Conservation (phyloP, 305 asterid species). For the Galium porrigens region DNA sequence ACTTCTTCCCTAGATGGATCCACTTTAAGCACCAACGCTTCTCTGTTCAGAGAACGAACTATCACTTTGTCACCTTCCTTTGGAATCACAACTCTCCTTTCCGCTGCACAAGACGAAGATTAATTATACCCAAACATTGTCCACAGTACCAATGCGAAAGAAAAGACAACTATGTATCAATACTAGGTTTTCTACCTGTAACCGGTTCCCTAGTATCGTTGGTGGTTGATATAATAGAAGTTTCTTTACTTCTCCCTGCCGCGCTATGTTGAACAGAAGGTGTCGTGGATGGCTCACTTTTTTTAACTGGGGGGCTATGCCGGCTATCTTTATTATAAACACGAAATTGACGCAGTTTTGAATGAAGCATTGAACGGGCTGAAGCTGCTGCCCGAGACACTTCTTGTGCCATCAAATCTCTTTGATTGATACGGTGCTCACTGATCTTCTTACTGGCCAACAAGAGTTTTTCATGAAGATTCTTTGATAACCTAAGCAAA, state of each 20-base stretch:
- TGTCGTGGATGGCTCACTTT: slow-evolving; percentile 4
- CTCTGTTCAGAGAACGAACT: slow-evolving; percentile 58
- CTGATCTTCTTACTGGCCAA: slow-evolving; percentile 35
- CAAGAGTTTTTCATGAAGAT: slow-evolving; percentile 45
- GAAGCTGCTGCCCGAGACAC: slow-evolving; percentile 49
- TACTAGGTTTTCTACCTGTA: slow-evolving; percentile 29
- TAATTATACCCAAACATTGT: neutral
- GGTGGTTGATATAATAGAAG: slow-evolving; percentile 20
- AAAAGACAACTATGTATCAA: neutral
- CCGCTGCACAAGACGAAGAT: slow-evolving; percentile 22
- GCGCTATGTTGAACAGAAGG: slow-evolving; percentile 11
- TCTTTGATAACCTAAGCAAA: slow-evolving; percentile 45
- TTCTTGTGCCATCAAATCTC: slow-evolving; percentile 48
- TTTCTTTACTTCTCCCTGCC: slow-evolving; percentile 20
- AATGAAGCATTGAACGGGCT: slow-evolving; percentile 74
- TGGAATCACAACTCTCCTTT: slow-evolving; percentile 34
- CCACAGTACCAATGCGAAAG: slow-evolving; percentile 1
- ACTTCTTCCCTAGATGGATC: slow-evolving; percentile 55
- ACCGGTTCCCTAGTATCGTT: slow-evolving; percentile 23
- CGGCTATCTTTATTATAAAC: slow-evolving; percentile 15
- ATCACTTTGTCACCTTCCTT: slow-evolving; percentile 69
- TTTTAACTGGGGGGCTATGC: neutral
- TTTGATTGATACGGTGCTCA: slow-evolving; percentile 41
- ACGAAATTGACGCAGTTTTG: slow-evolving; percentile 49
- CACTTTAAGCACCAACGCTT: slow-evolving; percentile 55